Evolutionary conservation across 352 stramenopile species (phyloP).

Genomic region (Peronospora destructor): DNA sequence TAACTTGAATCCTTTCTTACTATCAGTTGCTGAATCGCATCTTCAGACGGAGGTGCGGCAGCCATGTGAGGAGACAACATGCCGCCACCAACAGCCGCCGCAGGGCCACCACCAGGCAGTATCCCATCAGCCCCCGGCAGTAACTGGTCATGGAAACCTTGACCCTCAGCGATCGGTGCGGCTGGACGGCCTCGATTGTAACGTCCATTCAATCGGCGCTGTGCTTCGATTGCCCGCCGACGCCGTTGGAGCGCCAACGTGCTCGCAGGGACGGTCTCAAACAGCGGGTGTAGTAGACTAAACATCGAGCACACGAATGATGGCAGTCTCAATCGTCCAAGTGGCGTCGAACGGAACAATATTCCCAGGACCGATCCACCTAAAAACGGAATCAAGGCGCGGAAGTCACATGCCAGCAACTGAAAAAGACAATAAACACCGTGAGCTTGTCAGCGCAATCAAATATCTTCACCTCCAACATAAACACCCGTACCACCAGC

Average conservation of each 20-base stretch:
- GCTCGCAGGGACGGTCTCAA: slow-evolving; percentile 73
- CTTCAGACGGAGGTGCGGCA: slow-evolving; percentile 59
- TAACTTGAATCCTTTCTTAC: slow-evolving; percentile 22
- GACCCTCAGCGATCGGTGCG: slow-evolving; percentile 27
- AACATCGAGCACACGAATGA: slow-evolving; percentile 63
- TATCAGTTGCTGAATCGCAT: slow-evolving; percentile 72
- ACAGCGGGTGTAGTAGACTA: slow-evolving; percentile 63
- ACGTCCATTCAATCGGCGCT: slow-evolving; percentile 55
- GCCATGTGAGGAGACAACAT: slow-evolving; percentile 56
- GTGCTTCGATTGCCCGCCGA: slow-evolving; percentile 59
- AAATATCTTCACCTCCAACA: not conserved
- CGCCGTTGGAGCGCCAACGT: slow-evolving; percentile 59
- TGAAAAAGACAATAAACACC: slow-evolving; percentile 17
- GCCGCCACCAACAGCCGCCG: slow-evolving; percentile 12
- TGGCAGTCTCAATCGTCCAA: slow-evolving; percentile 65
- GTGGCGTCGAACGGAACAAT: slow-evolving; percentile 62
- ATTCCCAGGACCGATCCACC: slow-evolving; percentile 52
- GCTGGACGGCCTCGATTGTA: slow-evolving; percentile 29
- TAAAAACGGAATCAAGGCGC: slow-evolving; percentile 52
- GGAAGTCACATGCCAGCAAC: slow-evolving; percentile 54
- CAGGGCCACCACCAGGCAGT: slow-evolving; percentile 24
- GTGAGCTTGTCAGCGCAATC: not conserved
- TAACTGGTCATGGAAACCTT: slow-evolving; percentile 79
- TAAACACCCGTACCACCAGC: slow-evolving; percentile 45
- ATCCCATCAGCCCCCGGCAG: slow-evolving; percentile 51